Evolutionary conservation across 2,329 filamentous ascomycete species (phyloP).

Genomic region (Aspergillus ochraceus): DNA sequence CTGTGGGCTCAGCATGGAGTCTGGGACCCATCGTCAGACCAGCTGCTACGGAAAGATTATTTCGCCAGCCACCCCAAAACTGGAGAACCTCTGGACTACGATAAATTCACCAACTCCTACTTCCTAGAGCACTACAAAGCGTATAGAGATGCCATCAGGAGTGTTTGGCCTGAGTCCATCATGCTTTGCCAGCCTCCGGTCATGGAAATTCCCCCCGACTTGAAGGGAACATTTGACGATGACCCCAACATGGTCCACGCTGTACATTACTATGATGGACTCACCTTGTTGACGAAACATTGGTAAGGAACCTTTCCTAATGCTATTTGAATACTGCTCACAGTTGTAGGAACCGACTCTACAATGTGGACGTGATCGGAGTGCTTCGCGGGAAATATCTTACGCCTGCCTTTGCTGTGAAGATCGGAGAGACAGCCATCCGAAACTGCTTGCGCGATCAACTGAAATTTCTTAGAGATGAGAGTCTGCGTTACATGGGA

Average conservation of each 20-base stretch:
- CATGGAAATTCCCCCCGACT: constrained; percentile 82
- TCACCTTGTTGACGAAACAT: constrained; percentile 96
- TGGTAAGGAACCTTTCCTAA: constrained; percentile 56
- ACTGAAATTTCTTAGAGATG: constrained; percentile 75
- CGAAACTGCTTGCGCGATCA: constrained; percentile 91
- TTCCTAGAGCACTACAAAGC: constrained; percentile 83
- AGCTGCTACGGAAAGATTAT: constrained; percentile 79
- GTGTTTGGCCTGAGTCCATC: constrained; percentile 75
- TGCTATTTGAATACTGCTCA: constrained; percentile 14
- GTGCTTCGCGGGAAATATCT: constrained; percentile 85
- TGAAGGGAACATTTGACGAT: constrained; percentile 86
- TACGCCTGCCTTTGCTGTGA: constrained; percentile 86
- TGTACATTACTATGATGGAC: constrained; percentile 94
- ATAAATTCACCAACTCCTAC: constrained; percentile 85
- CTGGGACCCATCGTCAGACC: constrained; percentile 81
- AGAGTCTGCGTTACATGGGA: constrained; percentile 85
- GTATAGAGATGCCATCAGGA: constrained; percentile 73
- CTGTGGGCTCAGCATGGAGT: constrained; percentile 96
- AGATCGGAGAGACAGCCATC: constrained; percentile 89
- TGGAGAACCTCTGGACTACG: constrained; percentile 73
- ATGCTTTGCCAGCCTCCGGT: constrained; percentile 91
- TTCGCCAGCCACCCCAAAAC: constrained; percentile 77
- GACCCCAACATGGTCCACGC: constrained; percentile 89
- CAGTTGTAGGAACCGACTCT: constrained; percentile 70
- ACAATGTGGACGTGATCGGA: constrained; percentile 95